Conservation (phyloP, 1,284 basidiomycete genomes). For the Malassezia japonica region DNA sequence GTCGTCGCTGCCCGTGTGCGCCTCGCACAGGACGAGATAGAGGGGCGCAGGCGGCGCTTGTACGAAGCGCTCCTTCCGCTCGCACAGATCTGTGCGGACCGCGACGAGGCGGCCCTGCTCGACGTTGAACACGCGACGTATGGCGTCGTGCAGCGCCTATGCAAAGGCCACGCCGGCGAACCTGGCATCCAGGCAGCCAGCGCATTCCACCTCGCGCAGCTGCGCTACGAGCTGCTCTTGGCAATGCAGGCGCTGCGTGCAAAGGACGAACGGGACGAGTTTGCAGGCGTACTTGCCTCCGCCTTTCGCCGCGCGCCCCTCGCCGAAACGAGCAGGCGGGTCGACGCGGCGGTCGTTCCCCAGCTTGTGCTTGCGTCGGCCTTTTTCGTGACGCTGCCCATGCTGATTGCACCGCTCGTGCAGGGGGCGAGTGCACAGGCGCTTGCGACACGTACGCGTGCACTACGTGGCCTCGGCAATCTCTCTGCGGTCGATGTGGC, state of each 20-base stretch:
- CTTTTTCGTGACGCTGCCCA: constrained; percentile 25
- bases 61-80: neutral
- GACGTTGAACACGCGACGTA: constrained; percentile 58
- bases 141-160: constrained; percentile 60
- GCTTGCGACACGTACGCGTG: constrained; percentile 35
- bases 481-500: constrained; percentile 26
- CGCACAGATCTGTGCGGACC: neutral
- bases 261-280: neutral
- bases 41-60: neutral
- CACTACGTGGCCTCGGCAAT: constrained; percentile 32
- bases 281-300: neutral
- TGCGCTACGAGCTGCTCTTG: constrained; percentile 23
- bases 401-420: constrained; percentile 24
- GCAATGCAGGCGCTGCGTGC: neutral
- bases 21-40: constrained; percentile 17
- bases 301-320: neutral
- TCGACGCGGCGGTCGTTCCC: constrained; percentile 19
- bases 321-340: neutral
- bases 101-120: constrained; percentile 55
- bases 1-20: constrained; percentile 75
- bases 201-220: constrained; percentile 29
- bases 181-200: constrained; percentile 22
- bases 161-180: constrained; percentile 19
- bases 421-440: constrained; percentile 26
- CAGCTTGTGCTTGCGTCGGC: constrained; percentile 24